Evolutionary conservation across 2,329 filamentous ascomycete species (phyloP).

Genomic region (Verruconis gallopava): DNA sequence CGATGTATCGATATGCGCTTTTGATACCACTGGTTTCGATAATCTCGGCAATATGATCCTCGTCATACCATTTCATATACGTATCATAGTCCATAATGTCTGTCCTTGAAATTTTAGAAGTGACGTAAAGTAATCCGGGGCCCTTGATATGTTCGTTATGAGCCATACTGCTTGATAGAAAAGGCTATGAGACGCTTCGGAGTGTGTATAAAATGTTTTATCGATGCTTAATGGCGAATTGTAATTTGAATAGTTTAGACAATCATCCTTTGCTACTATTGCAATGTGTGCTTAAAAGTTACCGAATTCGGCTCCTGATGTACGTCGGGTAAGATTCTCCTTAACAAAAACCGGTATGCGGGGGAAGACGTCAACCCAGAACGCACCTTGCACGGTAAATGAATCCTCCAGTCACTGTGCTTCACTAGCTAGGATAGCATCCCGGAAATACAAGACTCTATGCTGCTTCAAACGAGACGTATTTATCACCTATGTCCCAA

Average conservation of each 20-base stretch:
- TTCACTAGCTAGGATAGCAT: no score
- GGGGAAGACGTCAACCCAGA: no score
- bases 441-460: no score
- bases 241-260: background rate
- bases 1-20: slow-evolving; percentile 21
- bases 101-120: slow-evolving; percentile 16
- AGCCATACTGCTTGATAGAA: slow-evolving; percentile 10
- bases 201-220: slow-evolving; percentile 2
- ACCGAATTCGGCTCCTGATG: no score
- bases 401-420: no score
- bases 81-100: slow-evolving; percentile 20
- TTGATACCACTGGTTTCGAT: slow-evolving; percentile 22
- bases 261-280: no score
- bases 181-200: slow-evolving; percentile 2
- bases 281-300: no score
- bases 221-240: background rate
- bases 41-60: slow-evolving; percentile 28
- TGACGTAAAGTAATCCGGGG: slow-evolving; percentile 22
- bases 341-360: no score
- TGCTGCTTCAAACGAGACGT: no score
- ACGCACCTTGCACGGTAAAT: no score
- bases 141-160: slow-evolving; percentile 15
- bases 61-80: slow-evolving; percentile 27
- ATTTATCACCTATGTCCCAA: no score
- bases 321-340: no score